These are phyloP conservation scores for Puccinia triticina DNA, from an alignment of 1,284 basidiomycete species.

Conservation along the genomic window DNA sequence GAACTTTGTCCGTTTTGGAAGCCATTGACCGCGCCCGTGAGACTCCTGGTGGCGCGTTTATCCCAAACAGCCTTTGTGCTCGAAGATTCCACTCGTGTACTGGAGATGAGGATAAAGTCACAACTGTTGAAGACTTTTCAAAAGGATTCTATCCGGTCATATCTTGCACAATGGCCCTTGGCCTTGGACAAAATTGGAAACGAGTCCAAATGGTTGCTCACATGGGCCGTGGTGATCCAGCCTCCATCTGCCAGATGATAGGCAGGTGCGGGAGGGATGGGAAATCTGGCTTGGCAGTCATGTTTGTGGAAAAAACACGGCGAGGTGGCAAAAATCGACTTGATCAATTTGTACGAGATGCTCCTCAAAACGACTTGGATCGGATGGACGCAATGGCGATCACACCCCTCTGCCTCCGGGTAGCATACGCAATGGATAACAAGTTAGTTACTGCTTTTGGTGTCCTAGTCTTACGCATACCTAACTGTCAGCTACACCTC, in stretches of 20 bases:
- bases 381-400: constrained; percentile 12
- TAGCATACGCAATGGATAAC: background rate
- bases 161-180: constrained; percentile 23
- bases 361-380: background rate
- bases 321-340: background rate
- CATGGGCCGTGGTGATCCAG: constrained; percentile 6
- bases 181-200: constrained; percentile 16
- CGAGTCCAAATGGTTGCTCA: background rate
- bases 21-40: background rate
- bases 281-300: background rate
- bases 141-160: background rate
- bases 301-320: constrained; percentile 15
- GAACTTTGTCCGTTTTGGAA: background rate
- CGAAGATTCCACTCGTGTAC: constrained; percentile 11
- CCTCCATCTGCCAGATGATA: constrained; percentile 13
- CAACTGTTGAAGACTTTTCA: background rate
- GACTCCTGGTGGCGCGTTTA: background rate
- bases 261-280: constrained; percentile 14
- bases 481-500: background rate
- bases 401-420: background rate
- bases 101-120: background rate
- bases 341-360: background rate
- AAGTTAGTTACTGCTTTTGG: background rate
- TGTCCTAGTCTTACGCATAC: background rate
- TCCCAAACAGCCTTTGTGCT: background rate